Evolutionary conservation across 164 flowering plant genomes (phyloP).

Genomic region (Malania oleifera): DNA sequence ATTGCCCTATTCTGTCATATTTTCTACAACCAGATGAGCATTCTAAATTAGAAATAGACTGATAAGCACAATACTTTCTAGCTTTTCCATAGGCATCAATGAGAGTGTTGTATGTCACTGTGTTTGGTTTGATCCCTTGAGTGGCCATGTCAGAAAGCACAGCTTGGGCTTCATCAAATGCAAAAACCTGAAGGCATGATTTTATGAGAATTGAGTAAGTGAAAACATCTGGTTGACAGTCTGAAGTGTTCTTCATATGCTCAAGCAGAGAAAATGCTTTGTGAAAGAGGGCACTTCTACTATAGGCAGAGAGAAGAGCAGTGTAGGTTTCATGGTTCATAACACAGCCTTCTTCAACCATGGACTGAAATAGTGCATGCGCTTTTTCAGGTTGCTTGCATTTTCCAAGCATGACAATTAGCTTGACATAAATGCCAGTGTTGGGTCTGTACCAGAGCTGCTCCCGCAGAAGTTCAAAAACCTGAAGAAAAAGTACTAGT

Average conservation of each 20-base stretch:
- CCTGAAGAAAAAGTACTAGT: constrained; percentile 44
- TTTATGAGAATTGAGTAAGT: constrained; percentile 88
- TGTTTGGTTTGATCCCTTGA: constrained; percentile 65
- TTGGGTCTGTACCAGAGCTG: constrained; percentile 93
- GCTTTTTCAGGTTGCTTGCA: constrained; percentile 94
- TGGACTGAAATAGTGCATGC: constrained; percentile 55
- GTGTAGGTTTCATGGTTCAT: constrained; percentile 69
- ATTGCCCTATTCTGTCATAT: background rate
- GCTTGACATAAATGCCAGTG: constrained; percentile 66
- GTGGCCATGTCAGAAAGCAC: constrained; percentile 70
- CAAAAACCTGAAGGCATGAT: constrained; percentile 72
- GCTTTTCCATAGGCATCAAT: constrained; percentile 93
- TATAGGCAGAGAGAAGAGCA: constrained; percentile 87
- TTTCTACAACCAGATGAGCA: constrained; percentile 16
- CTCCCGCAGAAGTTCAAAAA: constrained; percentile 80
- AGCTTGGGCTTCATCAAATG: constrained; percentile 49
- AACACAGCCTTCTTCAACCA: constrained; percentile 82
- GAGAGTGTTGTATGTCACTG: constrained; percentile 79
- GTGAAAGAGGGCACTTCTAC: constrained; percentile 69
- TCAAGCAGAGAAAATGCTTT: constrained; percentile 72
- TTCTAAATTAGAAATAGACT: background rate
- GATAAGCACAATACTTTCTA: constrained; percentile 39
- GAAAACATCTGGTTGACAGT: constrained; percentile 73
- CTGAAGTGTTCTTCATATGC: constrained; percentile 63
- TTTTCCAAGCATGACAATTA: constrained; percentile 96